Evolutionary conservation across 1,284 basidiomycete genomes (phyloP), one percentile per base, ranked within the genome.

Genomic region (Grifola frondosa): DNA sequence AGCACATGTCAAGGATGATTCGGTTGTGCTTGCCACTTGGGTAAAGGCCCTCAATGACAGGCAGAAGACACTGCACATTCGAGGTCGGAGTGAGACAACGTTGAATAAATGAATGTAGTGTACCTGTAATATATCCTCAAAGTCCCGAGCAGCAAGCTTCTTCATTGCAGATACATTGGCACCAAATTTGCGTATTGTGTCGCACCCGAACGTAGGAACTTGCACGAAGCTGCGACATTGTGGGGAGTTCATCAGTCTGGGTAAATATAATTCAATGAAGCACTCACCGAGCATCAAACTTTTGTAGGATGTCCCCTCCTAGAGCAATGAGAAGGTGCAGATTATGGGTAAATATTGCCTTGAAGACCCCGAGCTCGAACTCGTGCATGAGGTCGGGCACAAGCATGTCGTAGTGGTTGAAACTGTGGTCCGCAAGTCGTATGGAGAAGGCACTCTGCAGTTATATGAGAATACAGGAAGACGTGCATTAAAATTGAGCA

Each of bases 381-480:
- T 72, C 65, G 38, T 72, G 69, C 50, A 72, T 30, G 5, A 69
- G 17, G 45, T 73, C 70, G 1, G 61, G 54, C 0, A 61, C 57
- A 1, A 71, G 53, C 37, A 68, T 50, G 1, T 13, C 37, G 34
- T 60, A 66, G 7, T 60, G 41, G 22, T 68, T 53, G 28, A 66
- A 60, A 1, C 59, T 61, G 7, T 58, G 44, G 0, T 34, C 17
- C 0, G 39, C 31, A 9, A 39, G 25, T 1, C 25, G 32, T 7
- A 4, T 25, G 10, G 59, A 59, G 26, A 73, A 67, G 1, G 66
- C 59, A 41, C 43, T 56, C 53, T 59, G 24, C 15, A 26, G 11
- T 5, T 17, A 19, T 15, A 12, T 29, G 13, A 16, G 8, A 26
- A 26, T n/a, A 9, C 9, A 5, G 19, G 8, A 9, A n/a, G 3